Evolutionary conservation across 257 asterid genomes (phyloP).

Genomic region (Scutellaria barbata): DNA sequence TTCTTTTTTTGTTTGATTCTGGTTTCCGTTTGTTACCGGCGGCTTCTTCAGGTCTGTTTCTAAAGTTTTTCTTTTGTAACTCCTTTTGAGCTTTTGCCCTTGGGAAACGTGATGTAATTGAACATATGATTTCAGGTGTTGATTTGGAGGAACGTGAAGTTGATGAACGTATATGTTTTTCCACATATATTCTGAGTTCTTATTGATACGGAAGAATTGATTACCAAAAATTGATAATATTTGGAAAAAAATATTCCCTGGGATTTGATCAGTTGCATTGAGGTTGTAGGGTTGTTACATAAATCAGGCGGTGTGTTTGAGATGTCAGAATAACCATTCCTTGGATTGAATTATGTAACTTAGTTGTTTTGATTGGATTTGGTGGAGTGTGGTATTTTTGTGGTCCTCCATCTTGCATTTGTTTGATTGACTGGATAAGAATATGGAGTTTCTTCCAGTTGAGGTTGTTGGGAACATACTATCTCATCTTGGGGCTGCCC

Average conservation of each 20-base stretch:
- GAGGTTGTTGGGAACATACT: constrained; percentile 91
- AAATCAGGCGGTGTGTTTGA: constrained; percentile 35
- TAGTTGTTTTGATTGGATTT: constrained; percentile 34
- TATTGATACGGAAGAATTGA: constrained; percentile 19
- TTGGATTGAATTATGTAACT: constrained; percentile 37
- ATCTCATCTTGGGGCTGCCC: constrained; percentile 78
- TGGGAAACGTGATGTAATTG: not conserved
- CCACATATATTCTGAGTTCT: constrained; percentile 4
- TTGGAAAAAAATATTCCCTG: not conserved
- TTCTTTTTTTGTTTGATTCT: not conserved
- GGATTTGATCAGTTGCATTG: constrained; percentile 33
- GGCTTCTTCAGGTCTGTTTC: constrained; percentile 44
- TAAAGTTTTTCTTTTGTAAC: not conserved
- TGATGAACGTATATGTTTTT: constrained; percentile 16
- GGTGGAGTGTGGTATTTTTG: constrained; percentile 32
- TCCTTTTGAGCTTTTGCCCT: not conserved
- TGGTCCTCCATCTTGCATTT: constrained; percentile 27
- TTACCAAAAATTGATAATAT: not conserved
- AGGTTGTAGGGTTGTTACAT: constrained; percentile 18
- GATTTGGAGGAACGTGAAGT: constrained; percentile 33
- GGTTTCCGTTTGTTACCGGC: constrained; percentile 27
- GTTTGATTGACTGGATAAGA: constrained; percentile 26
- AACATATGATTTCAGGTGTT: constrained; percentile 32
- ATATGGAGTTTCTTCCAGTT: constrained; percentile 86
- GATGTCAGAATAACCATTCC: constrained; percentile 24